A percentile compares a stretch with the other conserved stretches of the same genome.
Evolutionary conservation across 768 basidiomycete species (phyloP).

Genomic region (Tephrocybe sp.): DNA sequence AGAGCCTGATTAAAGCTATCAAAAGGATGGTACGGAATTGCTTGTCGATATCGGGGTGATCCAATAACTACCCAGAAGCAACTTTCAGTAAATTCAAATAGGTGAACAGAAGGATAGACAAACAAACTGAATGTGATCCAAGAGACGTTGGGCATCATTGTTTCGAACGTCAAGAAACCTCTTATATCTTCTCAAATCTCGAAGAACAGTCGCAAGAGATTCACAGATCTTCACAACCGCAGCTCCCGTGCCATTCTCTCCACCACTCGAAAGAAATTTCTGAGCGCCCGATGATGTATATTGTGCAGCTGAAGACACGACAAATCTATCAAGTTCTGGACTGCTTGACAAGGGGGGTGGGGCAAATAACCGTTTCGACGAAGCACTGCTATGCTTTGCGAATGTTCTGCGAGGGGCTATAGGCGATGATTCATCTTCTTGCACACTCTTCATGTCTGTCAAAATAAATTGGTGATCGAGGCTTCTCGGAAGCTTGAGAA

Average conservation of each 20-base stretch:
- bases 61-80: constrained; percentile 11
- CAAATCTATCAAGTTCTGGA: constrained; percentile 1
- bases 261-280: not conserved
- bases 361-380: not conserved
- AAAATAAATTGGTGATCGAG: no score
- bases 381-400: not conserved
- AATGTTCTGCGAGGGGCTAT: no score
- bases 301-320: not conserved
- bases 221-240: not conserved
- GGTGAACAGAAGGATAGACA: not conserved
- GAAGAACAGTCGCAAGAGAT: not conserved
- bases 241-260: not conserved
- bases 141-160: not conserved
- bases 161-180: not conserved
- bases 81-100: not conserved
- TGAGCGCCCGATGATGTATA: not conserved
- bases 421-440: no score
- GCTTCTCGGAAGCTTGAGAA: not conserved
- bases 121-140: constrained; percentile 1
- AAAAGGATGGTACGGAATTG: constrained; percentile 12
- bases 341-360: not conserved
- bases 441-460: no score
- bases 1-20: constrained; percentile 20
- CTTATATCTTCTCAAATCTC: not conserved
- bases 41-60: constrained; percentile 9